Evolutionary conservation across 2,329 filamentous ascomycete species (phyloP), one percentile per base, ranked within the genome.

Genomic region (Chrysoporthe austroafricana): DNA sequence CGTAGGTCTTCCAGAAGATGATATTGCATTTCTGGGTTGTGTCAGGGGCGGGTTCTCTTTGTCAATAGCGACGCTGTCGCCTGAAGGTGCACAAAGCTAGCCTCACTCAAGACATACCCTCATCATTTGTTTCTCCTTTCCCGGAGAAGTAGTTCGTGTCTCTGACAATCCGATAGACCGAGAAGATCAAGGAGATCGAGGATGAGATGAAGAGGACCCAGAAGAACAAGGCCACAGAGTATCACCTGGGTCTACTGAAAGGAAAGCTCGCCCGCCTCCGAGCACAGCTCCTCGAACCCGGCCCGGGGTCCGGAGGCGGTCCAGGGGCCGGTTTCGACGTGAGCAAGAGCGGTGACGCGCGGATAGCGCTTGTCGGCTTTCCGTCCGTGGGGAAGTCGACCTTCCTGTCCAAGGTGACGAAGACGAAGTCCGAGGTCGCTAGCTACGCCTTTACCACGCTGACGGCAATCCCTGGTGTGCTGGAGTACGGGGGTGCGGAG

Each of bases 101-200:
- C 14, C 9, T 6, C 36, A 6, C 36, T 9, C 36, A 5, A 9
- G 36, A 9, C 36, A 39, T 9, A 39, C 36, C 36, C 36, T 9
- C 36, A 6, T 39, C 36, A 39, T 48, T 21, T 5, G n/a, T n/a
- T n/a, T 16, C 14, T 14, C 3, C 11, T 16, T 2, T 34, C 14
- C 36, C 4, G 36, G 21, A 54, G 4, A 34, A 16, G 5, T 48
- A 21, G 13, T 13, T 5, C n/a, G 3, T 54, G 32, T 5, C 4
- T 52, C 50, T 54, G 21, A 54, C 50, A 34, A 21, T 16, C 9
- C 16, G 11, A 42, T 64, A 67, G 66, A 98, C 96, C 73, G 96
- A 99, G 66, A 98, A 97, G 87, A 99, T 99, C 84, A 99, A 99
- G 86, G 96, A 98, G 90, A 99, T 99, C 76, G 96, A 99, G 88